Evolutionary conservation across 2,329 filamentous ascomycete species (phyloP).

Genomic region (Ophiostoma sp.): DNA sequence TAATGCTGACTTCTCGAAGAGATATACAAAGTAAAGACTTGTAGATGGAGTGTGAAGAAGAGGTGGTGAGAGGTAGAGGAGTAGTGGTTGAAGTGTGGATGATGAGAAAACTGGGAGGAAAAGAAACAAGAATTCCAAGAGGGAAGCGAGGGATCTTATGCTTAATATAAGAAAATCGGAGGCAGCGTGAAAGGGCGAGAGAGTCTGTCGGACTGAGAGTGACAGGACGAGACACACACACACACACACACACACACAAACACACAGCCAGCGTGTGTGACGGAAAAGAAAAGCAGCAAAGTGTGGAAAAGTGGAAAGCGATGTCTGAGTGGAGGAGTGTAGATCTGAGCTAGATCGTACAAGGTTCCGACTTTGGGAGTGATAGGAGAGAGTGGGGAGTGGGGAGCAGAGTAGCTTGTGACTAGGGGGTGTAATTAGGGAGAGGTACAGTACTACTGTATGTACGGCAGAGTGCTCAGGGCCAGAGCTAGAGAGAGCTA

Average conservation of each 20-base stretch:
- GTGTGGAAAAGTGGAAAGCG: conserved; percentile 14
- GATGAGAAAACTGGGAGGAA: conserved; percentile 16
- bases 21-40: conserved; percentile 11
- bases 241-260: background rate
- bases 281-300: conserved; percentile 5
- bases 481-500: conserved; percentile 15
- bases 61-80: background rate
- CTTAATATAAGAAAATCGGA: conserved; percentile 16
- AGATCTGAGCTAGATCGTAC: conserved; percentile 17
- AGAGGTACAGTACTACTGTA: background rate
- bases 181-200: background rate
- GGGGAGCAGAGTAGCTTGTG: background rate
- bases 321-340: conserved; percentile 9
- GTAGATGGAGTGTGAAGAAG: conserved; percentile 2
- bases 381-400: background rate
- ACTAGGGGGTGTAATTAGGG: conserved; percentile 6
- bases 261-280: conserved; percentile 1
- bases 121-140: conserved; percentile 7
- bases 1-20: conserved; percentile 12
- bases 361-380: background rate
- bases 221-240: background rate
- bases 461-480: background rate
- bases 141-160: conserved; percentile 8
- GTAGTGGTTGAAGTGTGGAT: background rate
- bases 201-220: background rate